These are phyloP conservation scores for Colletotrichum sidae DNA, from an alignment of 2,329 filamentous ascomycete species.

Conservation along the genomic window DNA sequence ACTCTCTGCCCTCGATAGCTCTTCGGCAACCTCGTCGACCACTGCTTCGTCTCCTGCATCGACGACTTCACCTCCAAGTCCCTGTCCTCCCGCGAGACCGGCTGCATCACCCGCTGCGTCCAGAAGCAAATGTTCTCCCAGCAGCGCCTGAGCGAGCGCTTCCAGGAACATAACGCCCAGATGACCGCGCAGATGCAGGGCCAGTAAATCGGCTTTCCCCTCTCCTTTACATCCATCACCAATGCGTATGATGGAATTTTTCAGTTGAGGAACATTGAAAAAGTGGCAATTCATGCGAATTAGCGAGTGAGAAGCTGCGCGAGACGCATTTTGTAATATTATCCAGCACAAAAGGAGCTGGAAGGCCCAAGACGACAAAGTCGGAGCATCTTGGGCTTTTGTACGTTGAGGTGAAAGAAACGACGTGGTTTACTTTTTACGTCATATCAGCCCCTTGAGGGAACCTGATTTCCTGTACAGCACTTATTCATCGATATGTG, in stretches of 20 bases:
- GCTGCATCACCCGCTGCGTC: constrained; percentile 94
- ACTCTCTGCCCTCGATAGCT: constrained; percentile 51
- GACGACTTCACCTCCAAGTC: constrained; percentile 99
- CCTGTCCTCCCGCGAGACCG: constrained; percentile 86
- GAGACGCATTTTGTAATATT: constrained; percentile 30
- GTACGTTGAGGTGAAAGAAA: constrained; percentile 8
- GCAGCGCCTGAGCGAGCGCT: constrained; percentile 90
- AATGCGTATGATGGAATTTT: no score
- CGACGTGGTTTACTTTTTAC: not conserved
- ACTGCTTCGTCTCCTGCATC: constrained; percentile 97
- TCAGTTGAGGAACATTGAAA: no score
- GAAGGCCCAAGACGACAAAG: constrained; percentile 1
- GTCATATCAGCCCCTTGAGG: constrained; percentile 10
- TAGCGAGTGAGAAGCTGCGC: not conserved
- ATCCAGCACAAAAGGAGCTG: constrained; percentile 24
- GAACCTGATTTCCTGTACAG: constrained; percentile 28
- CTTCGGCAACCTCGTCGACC: constrained; percentile 78
- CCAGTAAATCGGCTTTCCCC: constrained; percentile 47
- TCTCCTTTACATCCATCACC: no score
- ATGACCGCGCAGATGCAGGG: constrained; percentile 67
- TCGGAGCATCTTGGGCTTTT: not conserved
- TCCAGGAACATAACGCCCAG: constrained; percentile 76
- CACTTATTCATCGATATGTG: constrained; percentile 13
- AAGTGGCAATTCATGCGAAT: no score
- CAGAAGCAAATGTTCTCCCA: constrained; percentile 95